phyloP scores from a whole-genome alignment of 176 grass and related monocot genomes.

The Stipa capillata region DNA sequence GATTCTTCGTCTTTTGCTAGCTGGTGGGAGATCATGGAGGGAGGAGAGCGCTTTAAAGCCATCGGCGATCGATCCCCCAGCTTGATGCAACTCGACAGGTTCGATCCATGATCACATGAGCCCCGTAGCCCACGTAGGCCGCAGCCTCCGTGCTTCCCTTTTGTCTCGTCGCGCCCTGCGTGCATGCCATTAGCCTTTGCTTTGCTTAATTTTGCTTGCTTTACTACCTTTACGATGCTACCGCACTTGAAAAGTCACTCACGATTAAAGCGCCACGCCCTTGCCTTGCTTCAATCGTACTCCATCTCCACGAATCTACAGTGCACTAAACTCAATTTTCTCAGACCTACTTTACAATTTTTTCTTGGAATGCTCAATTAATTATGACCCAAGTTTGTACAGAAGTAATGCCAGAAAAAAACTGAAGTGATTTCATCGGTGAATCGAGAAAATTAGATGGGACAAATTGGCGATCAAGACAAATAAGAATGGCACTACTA shows the following conservation, averaged over 20 bases:
- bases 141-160: neutral
- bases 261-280: neutral
- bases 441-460: neutral
- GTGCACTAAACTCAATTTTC: too few species aligned
- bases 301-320: too few species aligned
- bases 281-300: slow-evolving; percentile 25
- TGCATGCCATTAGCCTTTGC: neutral
- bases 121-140: neutral
- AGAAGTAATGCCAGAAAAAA: neutral
- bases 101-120: neutral
- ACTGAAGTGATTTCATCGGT: neutral
- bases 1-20: neutral
- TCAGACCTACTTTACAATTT: too few species aligned
- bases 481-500: neutral
- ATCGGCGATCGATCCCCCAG: neutral
- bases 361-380: neutral
- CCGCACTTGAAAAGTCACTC: neutral
- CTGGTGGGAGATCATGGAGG: neutral
- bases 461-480: neutral
- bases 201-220: neutral
- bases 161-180: neutral
- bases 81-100: neutral
- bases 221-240: neutral
- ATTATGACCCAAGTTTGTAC: too few species aligned
- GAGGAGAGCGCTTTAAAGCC: neutral